These are phyloP conservation scores for Phyllosticta capitalensis DNA, from an alignment of 2,329 filamentous ascomycete genomes.

Conservation along the genomic window DNA sequence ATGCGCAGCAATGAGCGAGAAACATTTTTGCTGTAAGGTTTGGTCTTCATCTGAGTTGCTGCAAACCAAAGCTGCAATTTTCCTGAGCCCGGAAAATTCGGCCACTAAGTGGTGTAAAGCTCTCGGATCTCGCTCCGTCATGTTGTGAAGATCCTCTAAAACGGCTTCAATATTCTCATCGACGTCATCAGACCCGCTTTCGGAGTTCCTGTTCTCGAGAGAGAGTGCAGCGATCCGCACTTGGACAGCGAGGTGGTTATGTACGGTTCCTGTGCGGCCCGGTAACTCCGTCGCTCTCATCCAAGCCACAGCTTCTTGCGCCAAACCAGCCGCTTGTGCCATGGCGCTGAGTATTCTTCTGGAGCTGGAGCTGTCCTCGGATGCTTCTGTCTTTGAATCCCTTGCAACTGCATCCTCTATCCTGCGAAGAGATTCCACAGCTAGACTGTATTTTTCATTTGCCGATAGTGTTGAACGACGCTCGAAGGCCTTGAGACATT, in stretches of 20 bases:
- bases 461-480: constrained; percentile 38
- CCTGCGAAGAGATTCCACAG: not conserved
- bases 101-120: constrained; percentile 28
- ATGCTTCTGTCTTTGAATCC: not conserved
- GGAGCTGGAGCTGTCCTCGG: not conserved
- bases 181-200: constrained; percentile 13
- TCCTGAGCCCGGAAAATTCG: constrained; percentile 15
- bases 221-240: constrained; percentile 24
- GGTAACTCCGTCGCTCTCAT: constrained; percentile 12
- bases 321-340: constrained; percentile 24
- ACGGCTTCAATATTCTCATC: constrained; percentile 17
- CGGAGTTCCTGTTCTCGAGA: constrained; percentile 20
- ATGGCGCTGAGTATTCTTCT: constrained; percentile 21
- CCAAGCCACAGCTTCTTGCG: constrained; percentile 27
- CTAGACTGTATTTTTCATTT: constrained; percentile 32
- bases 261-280: not conserved
- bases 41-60: constrained; percentile 9
- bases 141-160: constrained; percentile 20
- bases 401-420: not conserved
- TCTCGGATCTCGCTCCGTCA: constrained; percentile 21
- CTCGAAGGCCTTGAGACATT: constrained; percentile 52
- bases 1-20: constrained; percentile 19
- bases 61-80: constrained; percentile 21
- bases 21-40: constrained; percentile 10
- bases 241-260: not conserved